phyloP scores from a whole-genome alignment of 108 stramenopile genomes.

The Fistulifera pelliculosa region DNA sequence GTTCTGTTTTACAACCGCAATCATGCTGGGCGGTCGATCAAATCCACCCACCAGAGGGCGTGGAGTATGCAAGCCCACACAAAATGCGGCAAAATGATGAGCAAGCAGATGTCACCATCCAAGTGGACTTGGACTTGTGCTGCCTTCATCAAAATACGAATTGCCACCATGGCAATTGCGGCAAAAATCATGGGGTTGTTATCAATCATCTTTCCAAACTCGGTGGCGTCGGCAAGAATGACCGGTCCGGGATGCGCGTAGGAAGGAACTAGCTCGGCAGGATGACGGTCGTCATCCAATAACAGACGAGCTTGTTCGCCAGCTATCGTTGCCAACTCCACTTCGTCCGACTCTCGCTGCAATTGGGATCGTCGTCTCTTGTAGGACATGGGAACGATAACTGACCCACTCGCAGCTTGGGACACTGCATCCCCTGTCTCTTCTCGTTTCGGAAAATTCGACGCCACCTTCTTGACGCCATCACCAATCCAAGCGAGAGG shows the following conservation, averaged over 20 bases:
- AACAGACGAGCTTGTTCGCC: slow-evolving; percentile 26
- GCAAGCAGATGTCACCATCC: slow-evolving; percentile 37
- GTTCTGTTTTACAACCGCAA: not conserved
- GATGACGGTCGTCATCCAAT: slow-evolving; percentile 32
- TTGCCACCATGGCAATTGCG: slow-evolving; percentile 7
- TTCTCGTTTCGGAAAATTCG: slow-evolving; percentile 1
- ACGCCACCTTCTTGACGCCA: not conserved
- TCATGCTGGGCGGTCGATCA: slow-evolving; percentile 18
- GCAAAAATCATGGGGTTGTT: slow-evolving; percentile 32
- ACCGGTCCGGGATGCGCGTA: slow-evolving; percentile 24
- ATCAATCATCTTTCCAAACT: slow-evolving; percentile 22
- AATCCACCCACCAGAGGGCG: slow-evolving; percentile 32
- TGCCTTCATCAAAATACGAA: slow-evolving; percentile 11
- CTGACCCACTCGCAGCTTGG: not conserved
- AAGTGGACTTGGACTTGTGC: slow-evolving; percentile 18
- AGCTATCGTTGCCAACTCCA: slow-evolving; percentile 21
- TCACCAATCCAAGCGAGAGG: too few species aligned
- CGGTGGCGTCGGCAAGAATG: slow-evolving; percentile 16
- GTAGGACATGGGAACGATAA: slow-evolving; percentile 35
- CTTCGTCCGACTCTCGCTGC: slow-evolving; percentile 16
- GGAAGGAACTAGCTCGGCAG: slow-evolving; percentile 21
- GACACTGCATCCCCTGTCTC: not conserved
- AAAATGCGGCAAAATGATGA: slow-evolving; percentile 37
- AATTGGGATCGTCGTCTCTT: slow-evolving; percentile 16
- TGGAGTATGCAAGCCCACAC: slow-evolving; percentile 40